Conservation (phyloP, 768 basidiomycete genomes). For the Mycena chlorophos region DNA sequence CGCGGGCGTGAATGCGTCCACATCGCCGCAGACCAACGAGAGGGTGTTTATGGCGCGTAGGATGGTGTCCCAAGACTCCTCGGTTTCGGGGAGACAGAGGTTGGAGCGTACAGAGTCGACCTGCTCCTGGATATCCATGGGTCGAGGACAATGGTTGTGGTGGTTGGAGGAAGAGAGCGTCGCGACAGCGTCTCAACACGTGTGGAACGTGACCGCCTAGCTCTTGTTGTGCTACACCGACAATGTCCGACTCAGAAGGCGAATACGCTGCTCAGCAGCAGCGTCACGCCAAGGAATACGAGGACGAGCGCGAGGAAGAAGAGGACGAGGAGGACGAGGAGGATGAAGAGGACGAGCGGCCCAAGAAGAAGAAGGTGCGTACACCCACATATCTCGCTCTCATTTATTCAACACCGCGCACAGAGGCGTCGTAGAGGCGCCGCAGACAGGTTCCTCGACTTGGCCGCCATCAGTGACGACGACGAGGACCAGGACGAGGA, state of each 20-base stretch:
- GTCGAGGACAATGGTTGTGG: constrained; percentile 20
- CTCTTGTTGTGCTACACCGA: constrained; percentile 5
- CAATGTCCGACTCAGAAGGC: constrained; percentile 9
- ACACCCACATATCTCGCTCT: background rate
- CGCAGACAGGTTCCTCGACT: constrained; percentile 86
- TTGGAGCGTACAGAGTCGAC: constrained; percentile 43
- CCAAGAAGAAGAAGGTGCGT: constrained; percentile 42
- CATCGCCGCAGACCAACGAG: constrained; percentile 49
- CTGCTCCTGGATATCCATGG: constrained; percentile 34
- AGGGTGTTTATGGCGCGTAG: constrained; percentile 48
- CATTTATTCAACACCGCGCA: constrained; percentile 36
- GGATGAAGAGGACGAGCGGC: constrained; percentile 36
- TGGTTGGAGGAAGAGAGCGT: background rate
- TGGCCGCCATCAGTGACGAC: constrained; percentile 95
- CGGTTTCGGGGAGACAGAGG: constrained; percentile 58
- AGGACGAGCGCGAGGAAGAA: constrained; percentile 33
- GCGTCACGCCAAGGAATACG: constrained; percentile 18
- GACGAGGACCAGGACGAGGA: constrained; percentile 94
- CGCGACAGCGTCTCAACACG: background rate
- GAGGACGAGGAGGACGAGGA: constrained; percentile 28
- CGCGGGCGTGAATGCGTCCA: constrained; percentile 50
- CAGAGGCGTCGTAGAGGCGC: constrained; percentile 64
- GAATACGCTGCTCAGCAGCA: background rate
- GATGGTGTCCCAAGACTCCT: constrained; percentile 80
- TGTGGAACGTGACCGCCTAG: background rate